A percentile compares a stretch with the other conserved stretches of the same genome.
Evolutionary conservation across 164 flowering plant species (phyloP).

Genomic region (Dillenia suffruticosa): DNA sequence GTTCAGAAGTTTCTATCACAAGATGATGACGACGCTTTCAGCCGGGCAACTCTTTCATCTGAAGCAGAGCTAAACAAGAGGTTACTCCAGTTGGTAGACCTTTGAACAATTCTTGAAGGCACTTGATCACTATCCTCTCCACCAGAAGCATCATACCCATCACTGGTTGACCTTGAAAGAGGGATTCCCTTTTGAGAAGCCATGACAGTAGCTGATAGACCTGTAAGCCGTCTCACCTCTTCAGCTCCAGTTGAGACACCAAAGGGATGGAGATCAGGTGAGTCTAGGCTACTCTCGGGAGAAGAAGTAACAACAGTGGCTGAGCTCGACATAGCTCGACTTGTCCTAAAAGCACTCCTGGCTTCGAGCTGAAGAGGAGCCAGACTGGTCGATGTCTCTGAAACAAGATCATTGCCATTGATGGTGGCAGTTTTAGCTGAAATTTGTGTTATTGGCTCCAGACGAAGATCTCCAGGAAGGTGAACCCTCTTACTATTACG

Average conservation of each 20-base stretch:
- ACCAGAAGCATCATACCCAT: conserved; percentile 95
- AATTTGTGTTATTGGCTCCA: conserved; percentile 31
- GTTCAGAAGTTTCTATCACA: conserved; percentile 32
- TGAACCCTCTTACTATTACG: conserved; percentile 56
- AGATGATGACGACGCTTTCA: conserved; percentile 44
- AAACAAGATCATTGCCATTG: conserved; percentile 17
- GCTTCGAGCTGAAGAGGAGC: conserved; percentile 88
- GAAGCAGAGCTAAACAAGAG: conserved; percentile 40
- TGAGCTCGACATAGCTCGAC: conserved; percentile 58
- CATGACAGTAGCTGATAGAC: conserved; percentile 22
- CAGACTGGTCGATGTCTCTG: conserved; percentile 44
- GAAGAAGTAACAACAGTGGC: conserved; percentile 58
- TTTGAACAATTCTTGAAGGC: conserved; percentile 51
- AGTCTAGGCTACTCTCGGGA: conserved; percentile 88
- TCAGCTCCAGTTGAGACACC: conserved; percentile 71
- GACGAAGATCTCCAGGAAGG: conserved; percentile 62
- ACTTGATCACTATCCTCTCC: conserved; percentile 94
- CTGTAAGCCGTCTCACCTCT: conserved; percentile 50
- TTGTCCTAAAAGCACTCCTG: conserved; percentile 71
- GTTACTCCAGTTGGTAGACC: conserved; percentile 63
- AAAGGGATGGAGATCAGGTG: conserved; percentile 83
- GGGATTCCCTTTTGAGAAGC: conserved; percentile 42
- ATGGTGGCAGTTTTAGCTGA: conserved; percentile 34
- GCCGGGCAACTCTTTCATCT: conserved; percentile 28
- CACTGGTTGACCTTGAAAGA: conserved; percentile 83